These are phyloP conservation scores for Mucor circinelloides DNA, from an alignment of 371 early-diverging fungal species.

Conservation along the genomic window DNA sequence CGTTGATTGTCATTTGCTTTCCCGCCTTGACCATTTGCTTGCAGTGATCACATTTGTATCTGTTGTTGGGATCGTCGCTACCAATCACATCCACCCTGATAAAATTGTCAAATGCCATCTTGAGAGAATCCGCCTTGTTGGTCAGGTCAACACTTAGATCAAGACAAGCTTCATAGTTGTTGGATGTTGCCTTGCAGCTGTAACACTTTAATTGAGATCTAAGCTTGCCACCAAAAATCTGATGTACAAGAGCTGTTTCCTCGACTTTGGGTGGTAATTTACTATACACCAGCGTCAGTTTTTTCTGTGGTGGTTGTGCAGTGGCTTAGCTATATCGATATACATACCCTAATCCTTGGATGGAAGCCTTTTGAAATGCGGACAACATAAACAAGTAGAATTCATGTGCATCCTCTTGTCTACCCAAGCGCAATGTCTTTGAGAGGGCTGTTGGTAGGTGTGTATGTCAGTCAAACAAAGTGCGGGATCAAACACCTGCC, in stretches of 20 bases:
- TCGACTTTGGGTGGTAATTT: constrained; percentile 72
- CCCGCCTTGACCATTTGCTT: constrained; percentile 68
- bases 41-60: constrained; percentile 58
- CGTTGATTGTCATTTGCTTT: constrained; percentile 77
- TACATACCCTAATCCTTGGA: constrained; percentile 14
- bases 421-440: constrained; percentile 73
- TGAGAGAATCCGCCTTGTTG: constrained; percentile 57
- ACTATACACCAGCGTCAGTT: constrained; percentile 7
- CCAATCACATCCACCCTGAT: constrained; percentile 51
- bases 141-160: constrained; percentile 82
- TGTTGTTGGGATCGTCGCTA: constrained; percentile 26
- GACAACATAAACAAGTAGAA: constrained; percentile 81
- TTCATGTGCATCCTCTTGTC: constrained; percentile 94
- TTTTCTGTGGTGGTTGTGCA: neutral
- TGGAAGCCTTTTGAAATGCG: constrained; percentile 31
- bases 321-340: neutral
- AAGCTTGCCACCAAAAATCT: constrained; percentile 84
- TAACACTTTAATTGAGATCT: constrained; percentile 79
- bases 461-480: neutral
- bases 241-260: constrained; percentile 75
- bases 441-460: constrained; percentile 58
- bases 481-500: neutral
- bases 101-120: constrained; percentile 70
- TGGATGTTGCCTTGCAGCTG: constrained; percentile 73
- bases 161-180: constrained; percentile 75